Percentiles rank a stretch among this genome's conserved stretches.
These are phyloP conservation scores for Cucurbita moschata DNA, from an alignment of 306 rosid species.

Conservation along the genomic window DNA sequence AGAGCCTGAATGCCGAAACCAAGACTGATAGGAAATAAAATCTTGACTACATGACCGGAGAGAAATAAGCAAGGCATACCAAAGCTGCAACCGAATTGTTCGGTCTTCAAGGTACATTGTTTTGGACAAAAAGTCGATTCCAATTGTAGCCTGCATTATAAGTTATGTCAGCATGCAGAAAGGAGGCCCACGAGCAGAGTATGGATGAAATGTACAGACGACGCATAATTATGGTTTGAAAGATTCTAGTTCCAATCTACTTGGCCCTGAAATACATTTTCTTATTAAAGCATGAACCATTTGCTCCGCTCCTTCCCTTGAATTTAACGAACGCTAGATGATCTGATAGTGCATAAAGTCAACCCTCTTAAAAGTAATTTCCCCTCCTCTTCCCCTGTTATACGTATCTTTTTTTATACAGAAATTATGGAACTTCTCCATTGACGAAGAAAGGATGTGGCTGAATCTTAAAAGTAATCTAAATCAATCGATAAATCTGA, in stretches of 20 bases:
- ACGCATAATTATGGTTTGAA: background rate
- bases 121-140: slow-evolving; percentile 90
- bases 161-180: slow-evolving; percentile 1
- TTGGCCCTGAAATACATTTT: background rate
- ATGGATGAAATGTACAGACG: background rate
- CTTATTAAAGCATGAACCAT: background rate
- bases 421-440: no score
- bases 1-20: background rate
- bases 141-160: slow-evolving; percentile 82
- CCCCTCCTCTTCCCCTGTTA: background rate
- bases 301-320: background rate
- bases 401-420: background rate
- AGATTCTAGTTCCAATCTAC: background rate
- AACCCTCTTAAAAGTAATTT: background rate
- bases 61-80: slow-evolving; percentile 35
- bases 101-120: slow-evolving; percentile 99
- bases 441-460: no score
- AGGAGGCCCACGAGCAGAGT: background rate
- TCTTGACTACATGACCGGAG: background rate
- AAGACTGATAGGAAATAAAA: background rate
- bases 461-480: no score
- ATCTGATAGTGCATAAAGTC: background rate
- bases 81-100: slow-evolving; percentile 96
- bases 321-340: background rate
- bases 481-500: no score